These are phyloP conservation scores for Cercospora sp. DNA, from an alignment of 2,329 filamentous ascomycete species.

Conservation along the genomic window DNA sequence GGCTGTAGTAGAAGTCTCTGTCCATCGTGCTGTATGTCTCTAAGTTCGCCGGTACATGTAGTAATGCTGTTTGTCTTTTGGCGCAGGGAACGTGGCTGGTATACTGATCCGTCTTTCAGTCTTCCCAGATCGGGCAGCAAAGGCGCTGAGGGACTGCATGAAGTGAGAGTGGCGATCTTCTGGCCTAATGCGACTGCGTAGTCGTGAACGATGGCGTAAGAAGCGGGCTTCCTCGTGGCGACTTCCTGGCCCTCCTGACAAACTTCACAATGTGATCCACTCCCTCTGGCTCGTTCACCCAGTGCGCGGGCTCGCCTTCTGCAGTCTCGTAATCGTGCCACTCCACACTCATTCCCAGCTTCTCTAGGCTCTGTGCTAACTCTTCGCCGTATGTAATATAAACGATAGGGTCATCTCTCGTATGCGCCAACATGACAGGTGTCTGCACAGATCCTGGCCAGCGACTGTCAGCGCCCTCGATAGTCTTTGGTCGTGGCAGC, in stretches of 20 bases:
- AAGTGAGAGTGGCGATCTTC: too few relatives aligned
- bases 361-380: conserved; percentile 15
- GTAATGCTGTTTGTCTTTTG: neutral
- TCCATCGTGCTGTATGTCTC: neutral
- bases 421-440: conserved; percentile 26
- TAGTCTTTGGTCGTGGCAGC: conserved; percentile 18
- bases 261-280: conserved; percentile 26
- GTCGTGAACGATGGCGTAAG: neutral
- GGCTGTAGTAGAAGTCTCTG: neutral
- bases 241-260: conserved; percentile 5
- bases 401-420: conserved; percentile 25
- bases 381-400: conserved; percentile 25
- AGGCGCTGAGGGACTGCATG: neutral
- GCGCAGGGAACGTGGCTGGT: too few relatives aligned
- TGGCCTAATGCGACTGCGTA: neutral
- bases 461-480: conserved; percentile 1
- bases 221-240: neutral
- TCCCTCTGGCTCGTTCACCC: conserved; percentile 28
- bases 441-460: conserved; percentile 17
- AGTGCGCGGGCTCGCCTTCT: conserved; percentile 24
- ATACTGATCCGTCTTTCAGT: neutral
- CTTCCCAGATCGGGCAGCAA: neutral
- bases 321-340: conserved; percentile 22
- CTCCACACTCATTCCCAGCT: conserved; percentile 19
- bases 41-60: neutral